Evolutionary conservation across 768 basidiomycete species (phyloP).

Genomic region (Vararia minispora): DNA sequence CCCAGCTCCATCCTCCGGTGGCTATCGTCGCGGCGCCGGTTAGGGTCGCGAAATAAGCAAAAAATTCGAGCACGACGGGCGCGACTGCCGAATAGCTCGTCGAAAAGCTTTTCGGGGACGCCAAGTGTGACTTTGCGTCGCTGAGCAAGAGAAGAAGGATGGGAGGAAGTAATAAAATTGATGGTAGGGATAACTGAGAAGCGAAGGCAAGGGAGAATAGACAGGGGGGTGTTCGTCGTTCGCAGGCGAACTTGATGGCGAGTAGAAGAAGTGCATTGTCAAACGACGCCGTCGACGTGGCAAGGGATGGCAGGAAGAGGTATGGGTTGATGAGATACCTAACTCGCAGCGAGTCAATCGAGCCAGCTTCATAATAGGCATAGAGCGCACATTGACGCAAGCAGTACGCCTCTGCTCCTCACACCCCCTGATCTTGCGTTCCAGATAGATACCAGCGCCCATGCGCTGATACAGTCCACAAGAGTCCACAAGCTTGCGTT

Average conservation of each 20-base stretch:
- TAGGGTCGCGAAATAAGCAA: slow-evolving; percentile 37
- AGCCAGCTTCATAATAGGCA: background rate
- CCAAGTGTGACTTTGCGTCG: slow-evolving; percentile 55
- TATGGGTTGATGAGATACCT: slow-evolving; percentile 93
- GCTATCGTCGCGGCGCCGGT: slow-evolving; percentile 41
- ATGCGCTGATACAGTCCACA: slow-evolving; percentile 57
- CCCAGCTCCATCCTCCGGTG: slow-evolving; percentile 57
- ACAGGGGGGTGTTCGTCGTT: slow-evolving; percentile 46
- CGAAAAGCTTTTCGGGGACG: slow-evolving; percentile 36
- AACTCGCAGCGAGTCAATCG: slow-evolving; percentile 8
- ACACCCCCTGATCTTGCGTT: slow-evolving; percentile 31
- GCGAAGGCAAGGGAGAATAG: slow-evolving; percentile 63
- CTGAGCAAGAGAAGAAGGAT: slow-evolving; percentile 54
- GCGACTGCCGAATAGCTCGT: slow-evolving; percentile 11
- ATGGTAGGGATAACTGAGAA: slow-evolving; percentile 62
- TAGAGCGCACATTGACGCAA: slow-evolving; percentile 54
- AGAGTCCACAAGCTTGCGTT: slow-evolving; percentile 60
- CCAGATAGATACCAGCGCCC: slow-evolving; percentile 60
- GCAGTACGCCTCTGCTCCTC: slow-evolving; percentile 44
- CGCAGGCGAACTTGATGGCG: slow-evolving; percentile 56
- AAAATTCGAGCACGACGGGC: slow-evolving; percentile 38
- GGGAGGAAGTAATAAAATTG: slow-evolving; percentile 55
- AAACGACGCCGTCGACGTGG: slow-evolving; percentile 71
- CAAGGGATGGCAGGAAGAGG: slow-evolving; percentile 64
- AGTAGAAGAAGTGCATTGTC: slow-evolving; percentile 67